Evolutionary conservation across 1,284 basidiomycete species (phyloP), one percentile per base, ranked within the genome.

Genomic region (Apiotrichum veenhuisii): DNA sequence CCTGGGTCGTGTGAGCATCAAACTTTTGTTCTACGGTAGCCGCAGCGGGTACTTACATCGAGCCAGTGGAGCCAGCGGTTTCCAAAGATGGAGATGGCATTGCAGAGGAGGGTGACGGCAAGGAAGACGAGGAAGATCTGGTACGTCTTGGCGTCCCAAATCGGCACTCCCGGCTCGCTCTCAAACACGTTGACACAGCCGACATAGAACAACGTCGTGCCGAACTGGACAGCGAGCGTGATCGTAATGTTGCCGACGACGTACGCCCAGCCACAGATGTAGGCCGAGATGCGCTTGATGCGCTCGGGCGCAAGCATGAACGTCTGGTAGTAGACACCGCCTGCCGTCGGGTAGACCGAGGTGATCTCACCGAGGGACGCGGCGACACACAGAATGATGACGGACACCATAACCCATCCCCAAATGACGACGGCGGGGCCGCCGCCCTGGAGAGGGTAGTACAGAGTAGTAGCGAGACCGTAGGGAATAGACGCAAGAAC

Each of bases 291-390:
- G 0, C 74, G 71, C 7, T 69, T 70, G 61, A 70, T 73, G 40
- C 62, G 65, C 23, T 61, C 64, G 17, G 73, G 73, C 1, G 75
- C 68, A 11, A 77, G 71, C 62, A 74, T 75, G 44, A 71, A 76
- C 1, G 75, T 69, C 76, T 77, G 78, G 54, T 78, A 76, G 62
- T 79, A 79, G n/a, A 77, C 73, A 27, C 78, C 78, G 7, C 78
- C 78, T 0, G 73, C 71, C 14, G 73, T 70, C 0, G 78, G 78
- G 54, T 72, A 79, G 30, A 71, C 70, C 5, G 72, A 75, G 40
- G 77, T 77, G 43, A 79, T 76, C 57, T 79, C 78, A 2, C 76
- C 78, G 30, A 79, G 72, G 22, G 75, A 77, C 4, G 75, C 65
- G 18, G 77, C 76, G 55, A 79, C 76, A 57, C 73, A 75, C 52